Evolutionary conservation across 2,329 filamentous ascomycete species (phyloP), one percentile per base, ranked within the genome.

Genomic region (Piedraia hortae): DNA sequence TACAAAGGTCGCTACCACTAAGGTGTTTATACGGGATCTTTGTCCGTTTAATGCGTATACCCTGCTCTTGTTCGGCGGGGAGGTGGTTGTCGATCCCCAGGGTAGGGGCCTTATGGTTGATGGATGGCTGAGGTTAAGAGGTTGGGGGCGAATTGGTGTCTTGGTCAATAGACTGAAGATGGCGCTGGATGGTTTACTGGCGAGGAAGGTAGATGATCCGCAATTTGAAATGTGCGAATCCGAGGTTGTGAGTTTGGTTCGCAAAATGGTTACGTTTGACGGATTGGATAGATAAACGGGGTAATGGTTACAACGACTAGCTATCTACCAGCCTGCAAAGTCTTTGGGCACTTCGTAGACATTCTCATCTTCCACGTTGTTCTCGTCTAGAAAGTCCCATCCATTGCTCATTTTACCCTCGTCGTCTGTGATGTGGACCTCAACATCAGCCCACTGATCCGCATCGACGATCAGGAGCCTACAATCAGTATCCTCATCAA

Each of bases 141-240:
- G 85, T 1, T 97, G 85, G 85, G 82, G 85, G 1, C 62, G 85
- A 20, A 85, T 97, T 30, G 85, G 82, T 14, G 82, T 93, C 7
- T 45, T 97, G 33, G 70, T 90, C 3, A 73, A 70, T 20, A 56
- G 82, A 29, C 46, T 97, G 32, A 59, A 85, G 30, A 65, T 66
- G 26, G 73, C 93, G 66, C 56, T 97, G 24, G 85, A 97, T 48
- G 63, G 69, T 31, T 55, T 88, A 28, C 60, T 97, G 36, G 71
- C 71, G 26, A 55, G 59, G 31, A 78, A 78, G 45, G 64, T 91
- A 21, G 74, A 80, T 41, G 65, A 73, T 30, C 74, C 74, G 0
- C 56, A 54, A 8, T 18, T 40, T 21, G 36, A 38, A 5, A 25
- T 41, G 27, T 36, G 24, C 10, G 46, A 40, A 19, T 59, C 56